Conservation (phyloP, 1,139 yeast genomes). For the Petasospora fabianii region DNA sequence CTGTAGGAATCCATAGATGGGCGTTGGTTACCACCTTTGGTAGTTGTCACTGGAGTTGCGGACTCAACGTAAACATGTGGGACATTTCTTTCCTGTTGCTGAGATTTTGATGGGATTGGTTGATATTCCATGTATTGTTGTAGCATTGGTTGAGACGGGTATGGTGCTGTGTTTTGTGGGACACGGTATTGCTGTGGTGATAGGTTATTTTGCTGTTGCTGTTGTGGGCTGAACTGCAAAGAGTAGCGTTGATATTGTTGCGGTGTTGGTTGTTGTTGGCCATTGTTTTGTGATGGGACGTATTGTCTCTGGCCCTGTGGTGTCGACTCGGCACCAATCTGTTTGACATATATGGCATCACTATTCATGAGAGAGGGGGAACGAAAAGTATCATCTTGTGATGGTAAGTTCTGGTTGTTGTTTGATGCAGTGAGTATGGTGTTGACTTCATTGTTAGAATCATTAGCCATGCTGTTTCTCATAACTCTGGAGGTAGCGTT, state of each 20-base stretch:
- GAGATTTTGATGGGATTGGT: constrained; percentile 4
- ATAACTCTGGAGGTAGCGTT: constrained; percentile 17
- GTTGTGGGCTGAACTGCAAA: constrained; percentile 13
- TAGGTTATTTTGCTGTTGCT: constrained; percentile 8
- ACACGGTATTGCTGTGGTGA: constrained; percentile 10
- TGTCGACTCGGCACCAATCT: constrained; percentile 15
- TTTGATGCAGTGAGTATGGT: constrained; percentile 28
- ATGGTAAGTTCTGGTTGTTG: constrained; percentile 21
- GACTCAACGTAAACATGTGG: constrained; percentile 17
- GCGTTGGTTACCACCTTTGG: constrained; percentile 6
- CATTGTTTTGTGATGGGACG: constrained; percentile 14
- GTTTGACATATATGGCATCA: constrained; percentile 25
- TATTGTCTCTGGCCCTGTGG: constrained; percentile 17
- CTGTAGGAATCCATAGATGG: constrained; percentile 14
- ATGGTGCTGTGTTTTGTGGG: constrained; percentile 11
- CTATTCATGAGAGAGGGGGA: constrained; percentile 20
- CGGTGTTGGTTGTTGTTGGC: constrained; percentile 10
- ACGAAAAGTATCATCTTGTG: constrained; percentile 17
- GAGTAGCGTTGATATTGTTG: constrained; percentile 13
- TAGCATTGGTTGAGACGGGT: constrained; percentile 10
- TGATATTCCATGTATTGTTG: constrained; percentile 11
- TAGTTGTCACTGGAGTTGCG: constrained; percentile 13
- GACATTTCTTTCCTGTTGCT: neutral
- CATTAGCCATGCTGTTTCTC: constrained; percentile 18
- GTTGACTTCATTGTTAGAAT: constrained; percentile 25